These are phyloP conservation scores for Chamaenerion angustifolium DNA, from an alignment of 345 rosid genomes.

Conservation along the genomic window DNA sequence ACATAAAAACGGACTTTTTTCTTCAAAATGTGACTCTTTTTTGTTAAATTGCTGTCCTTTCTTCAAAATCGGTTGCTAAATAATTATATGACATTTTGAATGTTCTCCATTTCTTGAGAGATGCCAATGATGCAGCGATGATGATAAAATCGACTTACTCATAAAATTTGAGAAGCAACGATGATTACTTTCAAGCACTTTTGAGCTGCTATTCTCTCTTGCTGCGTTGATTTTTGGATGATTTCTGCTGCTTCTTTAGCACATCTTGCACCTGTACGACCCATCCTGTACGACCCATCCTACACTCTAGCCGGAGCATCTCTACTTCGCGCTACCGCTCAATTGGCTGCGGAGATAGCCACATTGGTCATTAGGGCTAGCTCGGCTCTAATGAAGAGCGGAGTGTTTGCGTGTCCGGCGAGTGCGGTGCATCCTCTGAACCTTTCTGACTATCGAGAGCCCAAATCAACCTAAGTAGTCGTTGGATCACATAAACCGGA, in stretches of 20 bases:
- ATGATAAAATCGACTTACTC: slow-evolving; percentile 11
- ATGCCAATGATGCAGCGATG: slow-evolving; percentile 9
- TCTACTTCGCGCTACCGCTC: slow-evolving; percentile 76
- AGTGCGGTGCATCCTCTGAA: slow-evolving; percentile 13
- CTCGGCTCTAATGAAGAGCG: slow-evolving; percentile 55
- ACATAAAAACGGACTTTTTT: neutral
- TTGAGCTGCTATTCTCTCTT: neutral
- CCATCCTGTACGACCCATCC: no score
- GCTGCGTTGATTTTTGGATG: no score
- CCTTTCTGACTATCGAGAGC: slow-evolving; percentile 7
- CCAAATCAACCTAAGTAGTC: slow-evolving; percentile 7
- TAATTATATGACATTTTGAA: neutral
- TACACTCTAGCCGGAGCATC: slow-evolving; percentile 73
- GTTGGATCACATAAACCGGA: no score
- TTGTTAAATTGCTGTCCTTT: neutral
- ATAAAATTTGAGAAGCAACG: neutral
- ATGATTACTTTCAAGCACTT: slow-evolving; percentile 2
- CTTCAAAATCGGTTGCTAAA: neutral
- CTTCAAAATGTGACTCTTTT: neutral
- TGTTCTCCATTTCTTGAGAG: neutral
- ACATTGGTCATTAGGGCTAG: slow-evolving; percentile 96
- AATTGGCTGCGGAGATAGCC: slow-evolving; percentile 74
- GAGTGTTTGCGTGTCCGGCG: slow-evolving; percentile 15
- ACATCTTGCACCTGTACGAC: no score
- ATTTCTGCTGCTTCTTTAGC: no score